Evolutionary conservation across 2,329 filamentous ascomycete species (phyloP).

Genomic region (Colletotrichum liaoningense): DNA sequence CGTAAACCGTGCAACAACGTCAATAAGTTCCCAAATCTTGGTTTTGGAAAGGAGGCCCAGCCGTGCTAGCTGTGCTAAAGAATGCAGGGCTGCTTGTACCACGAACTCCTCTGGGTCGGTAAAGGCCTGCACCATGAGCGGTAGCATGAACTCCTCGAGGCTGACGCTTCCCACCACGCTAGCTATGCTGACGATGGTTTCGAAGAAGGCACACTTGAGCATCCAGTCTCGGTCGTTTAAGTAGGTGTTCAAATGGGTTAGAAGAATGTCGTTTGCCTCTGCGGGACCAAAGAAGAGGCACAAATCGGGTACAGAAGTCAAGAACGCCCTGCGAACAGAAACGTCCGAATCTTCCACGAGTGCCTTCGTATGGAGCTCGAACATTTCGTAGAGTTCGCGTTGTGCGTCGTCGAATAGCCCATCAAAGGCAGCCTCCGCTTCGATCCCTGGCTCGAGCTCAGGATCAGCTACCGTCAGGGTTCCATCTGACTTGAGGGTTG

Average conservation of each 20-base stretch:
- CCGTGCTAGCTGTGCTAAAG: constrained; percentile 87
- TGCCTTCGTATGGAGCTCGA: constrained; percentile 89
- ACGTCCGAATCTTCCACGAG: constrained; percentile 89
- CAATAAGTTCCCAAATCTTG: constrained; percentile 88
- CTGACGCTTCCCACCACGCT: constrained; percentile 89
- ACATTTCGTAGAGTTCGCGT: constrained; percentile 82
- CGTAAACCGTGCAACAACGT: constrained; percentile 85
- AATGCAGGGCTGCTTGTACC: constrained; percentile 88
- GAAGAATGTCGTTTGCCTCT: constrained; percentile 94
- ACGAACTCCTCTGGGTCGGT: constrained; percentile 95
- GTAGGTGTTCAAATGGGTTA: constrained; percentile 97
- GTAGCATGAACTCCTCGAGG: constrained; percentile 94
- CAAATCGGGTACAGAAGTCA: constrained; percentile 89
- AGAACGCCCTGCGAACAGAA: constrained; percentile 88
- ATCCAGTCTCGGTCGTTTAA: constrained; percentile 97
- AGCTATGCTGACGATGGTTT: constrained; percentile 92
- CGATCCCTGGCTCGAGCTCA: constrained; percentile 78
- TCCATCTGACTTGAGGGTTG: constrained; percentile 85
- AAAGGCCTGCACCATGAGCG: constrained; percentile 94
- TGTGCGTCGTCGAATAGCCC: constrained; percentile 90
- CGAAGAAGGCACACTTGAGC: constrained; percentile 95
- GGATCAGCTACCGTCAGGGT: constrained; percentile 82
- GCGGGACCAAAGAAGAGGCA: constrained; percentile 95
- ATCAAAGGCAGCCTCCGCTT: constrained; percentile 78
- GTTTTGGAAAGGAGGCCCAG: constrained; percentile 87